A percentile compares a stretch with the other conserved stretches of the same genome.
These are phyloP conservation scores for Claviceps capensis DNA, from an alignment of 2,329 filamentous ascomycete genomes.

Conservation along the genomic window DNA sequence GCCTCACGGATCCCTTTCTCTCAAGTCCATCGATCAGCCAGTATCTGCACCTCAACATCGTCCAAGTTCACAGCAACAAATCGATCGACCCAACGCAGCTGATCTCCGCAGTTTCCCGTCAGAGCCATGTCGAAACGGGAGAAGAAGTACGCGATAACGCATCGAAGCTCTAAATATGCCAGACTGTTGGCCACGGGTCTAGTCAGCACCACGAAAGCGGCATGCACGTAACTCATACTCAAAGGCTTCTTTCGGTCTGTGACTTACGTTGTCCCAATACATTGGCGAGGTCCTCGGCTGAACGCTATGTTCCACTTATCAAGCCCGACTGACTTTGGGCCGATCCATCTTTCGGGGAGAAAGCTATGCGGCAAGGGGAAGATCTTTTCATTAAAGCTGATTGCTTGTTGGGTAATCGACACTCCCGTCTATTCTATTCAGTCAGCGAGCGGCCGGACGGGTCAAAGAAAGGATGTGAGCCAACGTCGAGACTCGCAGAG, in stretches of 20 bases:
- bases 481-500: too few relatives aligned
- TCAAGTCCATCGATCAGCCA: neutral
- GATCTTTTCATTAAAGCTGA: neutral
- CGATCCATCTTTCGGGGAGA: neutral
- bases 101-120: neutral
- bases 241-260: too few relatives aligned
- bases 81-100: slow-evolving; percentile 1
- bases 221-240: too few relatives aligned
- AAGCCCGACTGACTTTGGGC: neutral
- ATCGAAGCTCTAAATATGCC: neutral
- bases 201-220: too few relatives aligned
- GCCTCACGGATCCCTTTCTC: neutral
- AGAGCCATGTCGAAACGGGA: slow-evolving; percentile 1
- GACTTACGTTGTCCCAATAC: neutral
- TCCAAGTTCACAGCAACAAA: slow-evolving; percentile 1
- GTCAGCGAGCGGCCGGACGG: too few relatives aligned
- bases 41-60: neutral
- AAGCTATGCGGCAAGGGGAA: neutral
- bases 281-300: neutral
- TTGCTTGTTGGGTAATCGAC: neutral
- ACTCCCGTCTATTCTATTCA: neutral
- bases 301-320: slow-evolving; percentile 1
- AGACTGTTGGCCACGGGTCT: neutral
- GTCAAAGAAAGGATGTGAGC: too few relatives aligned
- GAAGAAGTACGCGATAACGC: slow-evolving; percentile 1